A percentile compares a stretch with the other conserved stretches of the same genome.
Evolutionary conservation across 768 basidiomycete genomes (phyloP).

Genomic region (Tulasnella sp.): DNA sequence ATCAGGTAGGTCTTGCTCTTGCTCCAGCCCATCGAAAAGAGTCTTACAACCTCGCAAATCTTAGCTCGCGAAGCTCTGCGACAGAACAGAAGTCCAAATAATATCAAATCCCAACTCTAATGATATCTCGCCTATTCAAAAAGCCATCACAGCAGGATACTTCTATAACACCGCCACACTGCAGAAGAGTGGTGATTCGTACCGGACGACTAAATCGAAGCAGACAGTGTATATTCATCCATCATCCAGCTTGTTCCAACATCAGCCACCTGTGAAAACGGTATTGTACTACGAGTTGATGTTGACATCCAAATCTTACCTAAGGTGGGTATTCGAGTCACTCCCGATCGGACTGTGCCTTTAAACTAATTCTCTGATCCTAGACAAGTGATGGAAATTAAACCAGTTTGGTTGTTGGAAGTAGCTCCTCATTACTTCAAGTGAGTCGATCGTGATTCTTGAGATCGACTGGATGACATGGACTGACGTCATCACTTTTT

Average conservation of each 20-base stretch:
- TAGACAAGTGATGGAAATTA: conserved; percentile 96
- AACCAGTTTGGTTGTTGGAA: conserved; percentile 87
- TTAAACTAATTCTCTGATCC: background rate
- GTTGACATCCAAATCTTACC: conserved; percentile 94
- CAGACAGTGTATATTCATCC: conserved; percentile 97
- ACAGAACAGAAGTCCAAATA: conserved; percentile 90
- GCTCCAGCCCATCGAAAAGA: background rate
- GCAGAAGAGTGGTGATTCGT: conserved; percentile 93
- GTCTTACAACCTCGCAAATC: background rate
- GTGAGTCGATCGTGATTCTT: conserved; percentile 23
- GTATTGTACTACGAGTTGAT: conserved; percentile 94
- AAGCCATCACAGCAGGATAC: conserved; percentile 89
- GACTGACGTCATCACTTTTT: conserved; percentile 8
- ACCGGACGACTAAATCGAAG: conserved; percentile 89
- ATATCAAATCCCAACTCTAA: conserved; percentile 79
- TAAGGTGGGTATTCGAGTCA: conserved; percentile 39
- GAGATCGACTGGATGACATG: conserved; percentile 19
- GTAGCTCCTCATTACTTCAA: conserved; percentile 98
- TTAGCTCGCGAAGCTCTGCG: conserved; percentile 91
- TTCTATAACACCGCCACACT: conserved; percentile 91
- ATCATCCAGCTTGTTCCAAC: conserved; percentile 86
- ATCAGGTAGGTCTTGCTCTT: conserved; percentile 25
- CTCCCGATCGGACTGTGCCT: background rate
- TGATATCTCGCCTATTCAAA: conserved; percentile 87
- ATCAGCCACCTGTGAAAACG: conserved; percentile 84